A percentile compares a stretch with the other conserved stretches of the same genome.
Conservation (phyloP, 805 yeast species). For the Candida piceae region DNA sequence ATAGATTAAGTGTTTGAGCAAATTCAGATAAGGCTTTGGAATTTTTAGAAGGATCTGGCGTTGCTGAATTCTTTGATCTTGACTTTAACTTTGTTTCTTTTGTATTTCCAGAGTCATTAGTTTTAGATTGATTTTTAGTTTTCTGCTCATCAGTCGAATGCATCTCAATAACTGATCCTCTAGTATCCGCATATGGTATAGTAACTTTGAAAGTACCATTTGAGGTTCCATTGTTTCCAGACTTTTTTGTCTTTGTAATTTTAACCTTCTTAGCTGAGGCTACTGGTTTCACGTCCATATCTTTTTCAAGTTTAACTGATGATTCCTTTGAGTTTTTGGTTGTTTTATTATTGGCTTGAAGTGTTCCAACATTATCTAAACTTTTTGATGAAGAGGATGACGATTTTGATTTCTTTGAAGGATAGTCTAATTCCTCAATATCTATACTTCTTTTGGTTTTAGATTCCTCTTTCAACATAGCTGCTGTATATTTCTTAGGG, state of each 20-base stretch:
- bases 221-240: background rate
- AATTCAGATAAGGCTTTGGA: too few relatives aligned
- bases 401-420: conserved; percentile 2
- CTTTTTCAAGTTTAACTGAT: background rate
- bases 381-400: background rate
- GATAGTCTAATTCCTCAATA: background rate
- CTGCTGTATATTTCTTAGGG: conserved; percentile 15
- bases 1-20: too few relatives aligned
- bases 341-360: background rate
- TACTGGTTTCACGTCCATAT: too few relatives aligned
- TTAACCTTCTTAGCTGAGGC: conserved; percentile 3
- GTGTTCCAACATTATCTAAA: background rate
- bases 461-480: background rate
- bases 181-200: conserved; percentile 14
- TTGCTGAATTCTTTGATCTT: background rate
- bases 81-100: background rate
- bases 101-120: background rate
- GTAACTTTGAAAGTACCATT: conserved; percentile 13
- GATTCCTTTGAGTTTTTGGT: background rate
- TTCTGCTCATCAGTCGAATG: conserved; percentile 1
- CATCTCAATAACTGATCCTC: conserved; percentile 1
- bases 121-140: background rate
- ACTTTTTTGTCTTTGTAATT: conserved; percentile 7
- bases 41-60: too few relatives aligned
- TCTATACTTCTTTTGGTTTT: background rate